Base-by-base conservation (phyloP, 768 basidiomycete species). In the Leccinum incarnatum region DNA sequence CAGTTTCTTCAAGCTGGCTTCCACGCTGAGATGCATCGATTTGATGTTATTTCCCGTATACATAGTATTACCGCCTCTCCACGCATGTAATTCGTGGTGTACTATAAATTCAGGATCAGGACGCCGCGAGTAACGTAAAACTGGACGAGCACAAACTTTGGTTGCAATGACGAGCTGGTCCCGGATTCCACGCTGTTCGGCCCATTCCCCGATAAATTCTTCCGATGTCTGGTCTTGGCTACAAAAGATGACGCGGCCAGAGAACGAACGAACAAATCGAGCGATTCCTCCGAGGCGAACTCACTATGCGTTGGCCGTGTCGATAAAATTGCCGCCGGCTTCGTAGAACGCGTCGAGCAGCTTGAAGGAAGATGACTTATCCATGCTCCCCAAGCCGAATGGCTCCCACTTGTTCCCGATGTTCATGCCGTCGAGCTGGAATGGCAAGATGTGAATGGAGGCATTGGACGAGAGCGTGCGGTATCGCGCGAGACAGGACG, bases 181-280 rank as follows among this genome's bases (percentile, higher is more conserved):
- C 42, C 81, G 72, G 53, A 76, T 74, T 0, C 70, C 72, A n/a
- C 79, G 71, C 29, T 61, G 51, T 59, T 77, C 75, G 65, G 77
- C 78, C 80, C 81, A 83, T 62, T 81, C 81, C 10, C 81, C 81
- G 23, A 83, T 73, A 64, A 80, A 78, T 51, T 62, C 60, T 65
- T 89, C 85, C 4, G 82, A 83, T n/a, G 76, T 65, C 59, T 81
- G 84, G 57, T 83, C 78, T 61, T 86, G 83, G 55, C 79, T 81
- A 42, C 17, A 6, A 29, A 4, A 11, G 4, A 27, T 4, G 21
- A 19, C 45, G 10, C 2, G 5, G 19, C 12, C 45, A 46, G 45
- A 21, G 5, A 45, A 12, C 8, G 0, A n/a, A n/a, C 40, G 25
- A 48, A 27, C 3, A 15, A 2, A 19, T 48, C 4, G 14, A 49